Conservation (phyloP, 768 basidiomycete genomes). For the Boletus coccyginus region DNA sequence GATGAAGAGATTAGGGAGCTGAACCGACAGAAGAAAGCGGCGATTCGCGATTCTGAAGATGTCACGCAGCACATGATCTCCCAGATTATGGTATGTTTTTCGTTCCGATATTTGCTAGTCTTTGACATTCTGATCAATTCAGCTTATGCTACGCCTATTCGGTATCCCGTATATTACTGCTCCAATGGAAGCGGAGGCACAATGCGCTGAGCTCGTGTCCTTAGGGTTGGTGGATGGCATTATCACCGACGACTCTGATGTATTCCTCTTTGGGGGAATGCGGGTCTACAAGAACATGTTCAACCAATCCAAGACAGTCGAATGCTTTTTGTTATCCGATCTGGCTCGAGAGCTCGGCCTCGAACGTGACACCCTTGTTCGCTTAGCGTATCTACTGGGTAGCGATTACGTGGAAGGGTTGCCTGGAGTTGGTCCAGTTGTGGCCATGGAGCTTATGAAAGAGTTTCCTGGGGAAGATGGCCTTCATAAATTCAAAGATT, state of each 20-base stretch:
- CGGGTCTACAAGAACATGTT: constrained; percentile 99
- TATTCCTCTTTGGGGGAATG: constrained; percentile 93
- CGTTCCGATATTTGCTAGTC: not conserved
- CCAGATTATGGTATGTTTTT: constrained; percentile 63
- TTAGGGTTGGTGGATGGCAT: constrained; percentile 92
- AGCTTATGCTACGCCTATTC: constrained; percentile 90
- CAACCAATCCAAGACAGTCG: constrained; percentile 98
- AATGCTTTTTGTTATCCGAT: constrained; percentile 87
- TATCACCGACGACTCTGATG: constrained; percentile 98
- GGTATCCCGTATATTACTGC: constrained; percentile 98
- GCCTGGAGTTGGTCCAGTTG: constrained; percentile 89
- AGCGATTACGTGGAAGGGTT: constrained; percentile 96
- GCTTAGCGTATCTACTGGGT: constrained; percentile 90
- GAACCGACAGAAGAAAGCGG: constrained; percentile 80
- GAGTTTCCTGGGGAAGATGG: constrained; percentile 90
- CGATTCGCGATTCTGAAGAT: constrained; percentile 93
- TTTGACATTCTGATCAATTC: constrained; percentile 4
- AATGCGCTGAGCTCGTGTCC: constrained; percentile 88
- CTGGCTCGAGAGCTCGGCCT: constrained; percentile 85
- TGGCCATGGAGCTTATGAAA: constrained; percentile 91
- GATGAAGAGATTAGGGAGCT: constrained; percentile 85
- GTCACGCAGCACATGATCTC: constrained; percentile 92
- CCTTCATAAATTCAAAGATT: constrained; percentile 82
- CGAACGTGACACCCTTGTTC: constrained; percentile 80
- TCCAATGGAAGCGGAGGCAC: constrained; percentile 99